Evolutionary conservation across 768 basidiomycete species (phyloP).

Genomic region (Pleurotus salmoneostramineus): DNA sequence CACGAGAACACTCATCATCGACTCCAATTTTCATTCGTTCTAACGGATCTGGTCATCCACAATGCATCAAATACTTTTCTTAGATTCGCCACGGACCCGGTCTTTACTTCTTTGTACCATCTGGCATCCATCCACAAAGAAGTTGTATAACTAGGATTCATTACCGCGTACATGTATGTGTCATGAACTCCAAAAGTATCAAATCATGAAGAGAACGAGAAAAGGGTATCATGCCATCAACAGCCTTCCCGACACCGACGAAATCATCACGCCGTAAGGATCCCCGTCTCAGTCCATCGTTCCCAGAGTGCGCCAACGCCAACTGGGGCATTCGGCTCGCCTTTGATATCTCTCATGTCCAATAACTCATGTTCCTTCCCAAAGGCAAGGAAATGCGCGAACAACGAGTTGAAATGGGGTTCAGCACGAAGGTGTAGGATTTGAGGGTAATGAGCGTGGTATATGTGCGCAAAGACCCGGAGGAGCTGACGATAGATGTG

Average conservation of each 20-base stretch:
- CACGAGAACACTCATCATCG: too few relatives aligned
- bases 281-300: slow-evolving; percentile 86
- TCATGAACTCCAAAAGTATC: background rate
- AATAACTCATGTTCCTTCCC: slow-evolving; percentile 91
- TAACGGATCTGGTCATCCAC: slow-evolving; percentile 6
- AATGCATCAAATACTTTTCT: slow-evolving; percentile 7
- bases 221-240: background rate
- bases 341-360: slow-evolving; percentile 85
- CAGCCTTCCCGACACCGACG: background rate
- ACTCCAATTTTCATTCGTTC: background rate
- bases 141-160: background rate
- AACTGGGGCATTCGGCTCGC: slow-evolving; percentile 53
- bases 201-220: background rate
- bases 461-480: slow-evolving; percentile 95
- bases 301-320: slow-evolving; percentile 83
- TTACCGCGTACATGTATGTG: too few relatives aligned
- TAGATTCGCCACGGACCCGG: background rate
- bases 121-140: background rate
- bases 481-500: slow-evolving; percentile 96
- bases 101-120: background rate
- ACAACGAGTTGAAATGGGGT: slow-evolving; percentile 94
- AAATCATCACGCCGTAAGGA: slow-evolving; percentile 38
- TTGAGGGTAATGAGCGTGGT: slow-evolving; percentile 89
- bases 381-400: slow-evolving; percentile 97
- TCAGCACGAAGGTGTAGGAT: slow-evolving; percentile 92